Evolutionary conservation across 1,284 basidiomycete genomes (phyloP).

Genomic region (Kwoniella shivajii): DNA sequence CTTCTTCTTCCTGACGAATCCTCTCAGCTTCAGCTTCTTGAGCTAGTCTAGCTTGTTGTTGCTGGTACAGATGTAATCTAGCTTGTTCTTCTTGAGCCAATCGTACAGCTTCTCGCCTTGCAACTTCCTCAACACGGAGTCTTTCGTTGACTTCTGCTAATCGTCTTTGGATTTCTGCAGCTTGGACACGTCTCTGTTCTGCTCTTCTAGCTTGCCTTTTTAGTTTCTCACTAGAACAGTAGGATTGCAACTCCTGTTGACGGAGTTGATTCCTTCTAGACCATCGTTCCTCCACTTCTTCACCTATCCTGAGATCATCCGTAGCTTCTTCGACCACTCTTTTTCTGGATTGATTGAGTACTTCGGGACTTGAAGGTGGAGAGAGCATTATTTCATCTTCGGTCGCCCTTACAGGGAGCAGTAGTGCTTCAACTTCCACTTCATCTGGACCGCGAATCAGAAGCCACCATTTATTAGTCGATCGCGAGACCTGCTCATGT

Average conservation of each 20-base stretch:
- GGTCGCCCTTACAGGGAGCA: not conserved
- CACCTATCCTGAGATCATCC: conserved; percentile 2
- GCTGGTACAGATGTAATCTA: not conserved
- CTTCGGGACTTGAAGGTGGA: not conserved
- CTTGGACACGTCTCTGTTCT: not conserved
- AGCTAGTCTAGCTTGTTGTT: not conserved
- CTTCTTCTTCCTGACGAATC: conserved; percentile 1
- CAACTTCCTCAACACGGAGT: conserved; percentile 5
- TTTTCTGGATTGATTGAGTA: conserved; percentile 3
- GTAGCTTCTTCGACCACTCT: not conserved
- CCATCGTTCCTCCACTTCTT: conserved; percentile 13
- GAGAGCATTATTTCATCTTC: conserved; percentile 11
- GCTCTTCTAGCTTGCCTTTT: not conserved
- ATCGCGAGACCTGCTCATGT: conserved; percentile 2
- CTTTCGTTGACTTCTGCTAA: conserved; percentile 6
- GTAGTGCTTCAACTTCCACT: conserved; percentile 14
- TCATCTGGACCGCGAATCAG: conserved; percentile 5
- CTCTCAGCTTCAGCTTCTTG: not conserved
- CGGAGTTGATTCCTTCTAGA: conserved; percentile 12
- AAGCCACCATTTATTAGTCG: conserved; percentile 14
- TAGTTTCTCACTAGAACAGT: not conserved
- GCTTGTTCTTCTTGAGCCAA: conserved; percentile 2
- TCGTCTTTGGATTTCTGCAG: not conserved
- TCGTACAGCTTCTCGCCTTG: not conserved
- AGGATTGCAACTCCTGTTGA: conserved; percentile 3